Evolutionary conservation across 1,139 yeast species (phyloP).

Genomic region (Magnusiomyces ingens): DNA sequence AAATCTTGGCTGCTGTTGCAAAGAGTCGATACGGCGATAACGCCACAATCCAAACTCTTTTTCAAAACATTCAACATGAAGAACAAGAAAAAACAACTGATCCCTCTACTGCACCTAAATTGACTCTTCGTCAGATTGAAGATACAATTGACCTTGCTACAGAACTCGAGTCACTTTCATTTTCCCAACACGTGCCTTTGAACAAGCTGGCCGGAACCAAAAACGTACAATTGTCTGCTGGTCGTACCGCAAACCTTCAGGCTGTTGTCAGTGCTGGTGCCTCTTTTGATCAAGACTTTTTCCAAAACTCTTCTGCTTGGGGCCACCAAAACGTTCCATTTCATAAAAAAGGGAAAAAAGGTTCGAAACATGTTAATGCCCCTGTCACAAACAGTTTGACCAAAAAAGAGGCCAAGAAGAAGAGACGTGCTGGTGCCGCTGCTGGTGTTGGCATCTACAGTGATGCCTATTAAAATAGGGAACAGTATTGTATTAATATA

Average conservation of each 20-base stretch:
- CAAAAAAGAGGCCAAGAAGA: slow-evolving; percentile 56
- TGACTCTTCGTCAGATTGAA: not conserved
- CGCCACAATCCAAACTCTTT: slow-evolving; percentile 7
- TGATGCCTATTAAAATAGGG: slow-evolving; percentile 11
- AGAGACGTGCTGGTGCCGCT: slow-evolving; percentile 25
- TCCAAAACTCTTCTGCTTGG: slow-evolving; percentile 54
- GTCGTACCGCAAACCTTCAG: slow-evolving; percentile 26
- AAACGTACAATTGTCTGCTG: slow-evolving; percentile 26
- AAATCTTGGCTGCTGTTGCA: slow-evolving; percentile 48
- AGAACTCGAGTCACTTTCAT: slow-evolving; percentile 66
- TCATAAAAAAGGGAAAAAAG: slow-evolving; percentile 65
- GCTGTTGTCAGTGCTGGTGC: slow-evolving; percentile 54
- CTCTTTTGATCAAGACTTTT: slow-evolving; percentile 79
- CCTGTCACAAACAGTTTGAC: not conserved
- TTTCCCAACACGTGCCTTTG: slow-evolving; percentile 65
- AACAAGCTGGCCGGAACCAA: slow-evolving; percentile 19
- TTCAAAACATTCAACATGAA: not conserved
- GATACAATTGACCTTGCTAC: slow-evolving; percentile 56
- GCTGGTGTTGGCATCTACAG: slow-evolving; percentile 13
- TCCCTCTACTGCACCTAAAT: not conserved
- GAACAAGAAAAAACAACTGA: not conserved
- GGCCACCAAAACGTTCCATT: slow-evolving; percentile 68
- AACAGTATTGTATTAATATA: no score
- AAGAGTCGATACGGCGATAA: slow-evolving; percentile 14
- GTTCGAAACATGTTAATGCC: slow-evolving; percentile 43